Base-by-base conservation (phyloP, 1,284 basidiomycete species). In the Rhodotorula sp. region DNA sequence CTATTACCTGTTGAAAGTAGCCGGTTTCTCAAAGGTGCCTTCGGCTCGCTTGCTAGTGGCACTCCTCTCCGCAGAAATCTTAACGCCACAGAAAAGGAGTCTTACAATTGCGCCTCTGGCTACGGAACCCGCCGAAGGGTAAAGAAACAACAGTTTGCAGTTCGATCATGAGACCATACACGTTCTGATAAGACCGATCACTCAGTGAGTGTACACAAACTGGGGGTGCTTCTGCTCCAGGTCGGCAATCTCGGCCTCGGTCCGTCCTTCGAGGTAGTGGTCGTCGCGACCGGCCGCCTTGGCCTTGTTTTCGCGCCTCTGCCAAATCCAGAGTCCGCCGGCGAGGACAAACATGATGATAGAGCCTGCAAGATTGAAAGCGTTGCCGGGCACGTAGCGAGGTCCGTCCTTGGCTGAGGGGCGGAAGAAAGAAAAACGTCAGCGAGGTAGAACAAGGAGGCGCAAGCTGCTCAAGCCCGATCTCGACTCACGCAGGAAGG, bases 251-350 rank as follows among this genome's bases (percentile, higher is more conserved):
- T 75, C 66, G 58, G 62, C 66, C 29, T 55, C 54, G 18, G 66
- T 70, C 45, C 66, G 66, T 46, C 73, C 71, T 26, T 70, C 73
- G 58, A 75, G 67, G n/a, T 57, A 33, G 59, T 70, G 58, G 46
- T 75, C 71, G 63, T 72, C 54, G 46, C 57, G 42, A 6, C 71
- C 71, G 4, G 30, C 20, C 4, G 68, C 72, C 62, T 68, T 71
- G 44, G 62, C 55, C 44, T 67, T 70, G 72, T 77, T 77, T 53
- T 74, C 68, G 2, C 45, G 55, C 22, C 45, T 53, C 48, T 74
- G 70, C 65, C 68, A 77, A 4, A 51, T 14, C 48, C 58, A 67
- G 14, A 76, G 51, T 3, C 57, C 51, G 33, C 60, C 63, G 24
- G 66, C 56, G 30, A 72, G 62, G 49, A 71, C 1, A 30, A 76